Percentiles rank a stretch among this genome's conserved stretches.
These are phyloP conservation scores for Scheffersomyces spartinae DNA, from an alignment of 805 yeast species.

Conservation along the genomic window DNA sequence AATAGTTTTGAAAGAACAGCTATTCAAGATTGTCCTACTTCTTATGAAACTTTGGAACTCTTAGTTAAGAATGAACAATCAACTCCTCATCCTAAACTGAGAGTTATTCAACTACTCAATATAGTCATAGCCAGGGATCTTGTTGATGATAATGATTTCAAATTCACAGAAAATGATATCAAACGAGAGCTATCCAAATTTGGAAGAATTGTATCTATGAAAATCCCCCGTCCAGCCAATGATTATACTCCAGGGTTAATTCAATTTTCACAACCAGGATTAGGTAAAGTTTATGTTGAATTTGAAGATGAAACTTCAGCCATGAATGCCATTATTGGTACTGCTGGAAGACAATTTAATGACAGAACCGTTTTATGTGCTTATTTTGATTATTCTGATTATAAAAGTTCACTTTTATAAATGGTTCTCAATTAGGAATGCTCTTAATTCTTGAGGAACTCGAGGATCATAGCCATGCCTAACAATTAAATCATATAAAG, in stretches of 20 bases:
- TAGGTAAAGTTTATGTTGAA: constrained; percentile 64
- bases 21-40: constrained; percentile 24
- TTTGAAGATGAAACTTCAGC: constrained; percentile 45
- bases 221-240: constrained; percentile 52
- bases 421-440: constrained; percentile 4
- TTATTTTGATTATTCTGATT: constrained; percentile 50
- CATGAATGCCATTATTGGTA: constrained; percentile 38
- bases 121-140: constrained; percentile 55
- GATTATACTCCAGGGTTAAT: constrained; percentile 30
- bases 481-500: constrained; percentile 48
- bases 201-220: constrained; percentile 42
- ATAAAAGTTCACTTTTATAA: constrained; percentile 15
- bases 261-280: constrained; percentile 36
- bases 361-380: constrained; percentile 61
- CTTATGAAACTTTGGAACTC: constrained; percentile 24
- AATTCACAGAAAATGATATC: constrained; percentile 43
- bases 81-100: constrained; percentile 28
- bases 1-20: constrained; percentile 14
- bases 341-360: constrained; percentile 58
- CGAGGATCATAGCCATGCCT: constrained; percentile 50
- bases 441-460: constrained; percentile 24
- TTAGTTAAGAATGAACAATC: constrained; percentile 27
- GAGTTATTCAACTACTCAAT: constrained; percentile 57
- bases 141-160: constrained; percentile 34
- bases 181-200: constrained; percentile 32